Evolutionary conservation across 345 rosid genomes (phyloP).

Genomic region (Citrus glauca): DNA sequence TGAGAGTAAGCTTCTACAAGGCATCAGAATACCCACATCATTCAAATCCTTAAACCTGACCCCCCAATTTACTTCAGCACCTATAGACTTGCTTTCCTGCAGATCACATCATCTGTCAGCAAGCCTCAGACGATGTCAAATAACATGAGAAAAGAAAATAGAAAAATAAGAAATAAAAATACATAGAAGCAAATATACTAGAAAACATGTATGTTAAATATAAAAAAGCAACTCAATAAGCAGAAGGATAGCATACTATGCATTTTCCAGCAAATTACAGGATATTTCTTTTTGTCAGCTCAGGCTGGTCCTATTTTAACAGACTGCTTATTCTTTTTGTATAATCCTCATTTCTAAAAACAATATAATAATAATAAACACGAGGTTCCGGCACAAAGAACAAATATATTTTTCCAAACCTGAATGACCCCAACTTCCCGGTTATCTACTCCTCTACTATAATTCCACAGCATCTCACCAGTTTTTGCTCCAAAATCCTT

Average conservation of each 20-base stretch:
- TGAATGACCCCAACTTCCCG: slow-evolving; percentile 69
- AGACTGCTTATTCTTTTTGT: neutral
- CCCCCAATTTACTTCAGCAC: slow-evolving; percentile 98
- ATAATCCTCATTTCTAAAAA: neutral
- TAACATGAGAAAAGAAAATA: neutral
- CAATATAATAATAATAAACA: neutral
- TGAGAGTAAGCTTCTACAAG: slow-evolving; percentile 8
- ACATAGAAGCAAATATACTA: neutral
- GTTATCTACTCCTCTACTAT: slow-evolving; percentile 82
- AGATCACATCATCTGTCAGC: slow-evolving; percentile 23
- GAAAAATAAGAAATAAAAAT: neutral
- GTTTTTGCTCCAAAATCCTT: slow-evolving; percentile 86
- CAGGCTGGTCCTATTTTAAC: neutral
- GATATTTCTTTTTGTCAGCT: neutral
- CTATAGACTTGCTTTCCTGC: slow-evolving; percentile 90
- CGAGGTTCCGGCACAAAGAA: neutral
- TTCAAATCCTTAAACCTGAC: slow-evolving; percentile 76
- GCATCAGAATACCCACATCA: slow-evolving; percentile 55
- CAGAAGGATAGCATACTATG: neutral
- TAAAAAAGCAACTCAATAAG: neutral
- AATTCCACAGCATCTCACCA: slow-evolving; percentile 96
- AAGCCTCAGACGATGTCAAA: neutral
- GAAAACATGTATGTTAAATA: neutral
- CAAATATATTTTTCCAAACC: slow-evolving; percentile 36
- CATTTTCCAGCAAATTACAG: neutral